Base-by-base conservation (phyloP, 1,139 yeast species). In the Maudiozyma humilis region DNA sequence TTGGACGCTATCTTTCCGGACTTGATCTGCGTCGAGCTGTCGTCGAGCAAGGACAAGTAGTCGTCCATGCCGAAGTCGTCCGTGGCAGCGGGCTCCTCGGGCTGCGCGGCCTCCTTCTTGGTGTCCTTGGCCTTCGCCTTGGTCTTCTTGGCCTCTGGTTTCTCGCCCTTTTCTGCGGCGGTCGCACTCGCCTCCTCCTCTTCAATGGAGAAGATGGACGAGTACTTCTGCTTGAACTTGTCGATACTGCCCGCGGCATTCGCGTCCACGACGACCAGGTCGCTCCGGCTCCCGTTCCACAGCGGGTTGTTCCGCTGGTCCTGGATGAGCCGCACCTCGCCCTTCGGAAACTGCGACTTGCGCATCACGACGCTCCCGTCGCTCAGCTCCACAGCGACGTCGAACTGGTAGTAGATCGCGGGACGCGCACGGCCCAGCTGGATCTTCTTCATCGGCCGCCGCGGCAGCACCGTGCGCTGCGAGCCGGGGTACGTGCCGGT, bases 301-400 rank as follows among this genome's bases (percentile, higher is more conserved):
- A 82, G 67, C 30, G 85, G 76, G 56, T 78, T 79, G 60, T 85
- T 86, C 66, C 96, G 78, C 70, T 85, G 95, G 66, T 91, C 98
- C 44, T 79, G 78, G 56, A 91, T 77, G 77, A 87, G 78, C 65
- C 94, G 73, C 60, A 86, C 72, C 61, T 91, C 96, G 46, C 76
- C 82, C 58, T 87, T 83, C 5, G 98, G 97, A 47, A 79, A 88
- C 53, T 85, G 95, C 0, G 96, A 80, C 57, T 86, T 74, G 66
- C 98, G 76, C 32, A 70, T 71, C 32, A 87, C 72, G 1, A 94
- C 95, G 27, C 96, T 83, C 2, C 98, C 98, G 62, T 91, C 97
- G 54, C 94, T 82, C 46, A 89, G 73, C 65, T 89, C 95, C 12
- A 91, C 89, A 39, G 75, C 67, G 34, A 93, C 84, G 51, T 89